phyloP scores from a whole-genome alignment of 495 filamentous ascomycete species.

The Antarctomyces pellizariae region DNA sequence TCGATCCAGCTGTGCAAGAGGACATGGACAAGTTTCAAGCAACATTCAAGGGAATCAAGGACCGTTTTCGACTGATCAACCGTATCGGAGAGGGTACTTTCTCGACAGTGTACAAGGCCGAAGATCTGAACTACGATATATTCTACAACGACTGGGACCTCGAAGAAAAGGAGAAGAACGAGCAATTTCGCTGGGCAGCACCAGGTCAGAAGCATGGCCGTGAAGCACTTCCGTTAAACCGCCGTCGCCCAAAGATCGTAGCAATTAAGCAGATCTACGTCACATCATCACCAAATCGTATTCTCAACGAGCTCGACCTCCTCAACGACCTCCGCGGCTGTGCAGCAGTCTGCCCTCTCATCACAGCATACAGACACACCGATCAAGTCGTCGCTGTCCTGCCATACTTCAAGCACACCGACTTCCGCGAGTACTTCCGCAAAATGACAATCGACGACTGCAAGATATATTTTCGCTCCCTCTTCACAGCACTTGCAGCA shows the following conservation, averaged over 20 bases:
- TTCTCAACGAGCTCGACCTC: constrained; percentile 90
- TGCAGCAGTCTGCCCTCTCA: constrained; percentile 70
- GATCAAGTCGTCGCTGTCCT: constrained; percentile 92
- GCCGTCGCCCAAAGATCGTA: constrained; percentile 46
- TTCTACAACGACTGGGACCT: constrained; percentile 79
- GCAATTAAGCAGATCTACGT: constrained; percentile 99
- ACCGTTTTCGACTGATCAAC: constrained; percentile 75
- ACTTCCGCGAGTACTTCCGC: constrained; percentile 89
- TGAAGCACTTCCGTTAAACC: constrained; percentile 7
- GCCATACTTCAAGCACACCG: constrained; percentile 83
- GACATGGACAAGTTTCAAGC: constrained; percentile 74
- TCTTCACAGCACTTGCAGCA: constrained; percentile 63
- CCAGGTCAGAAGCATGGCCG: constrained; percentile 28
- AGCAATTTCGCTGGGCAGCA: constrained; percentile 39
- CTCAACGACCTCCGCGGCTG: constrained; percentile 76
- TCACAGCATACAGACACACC: constrained; percentile 80
- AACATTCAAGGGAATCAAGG: constrained; percentile 60
- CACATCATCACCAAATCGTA: constrained; percentile 76
- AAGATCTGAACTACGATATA: constrained; percentile 70
- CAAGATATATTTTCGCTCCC: constrained; percentile 64
- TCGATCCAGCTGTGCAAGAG: constrained; percentile 49
- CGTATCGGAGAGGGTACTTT: constrained; percentile 99
- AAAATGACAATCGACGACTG: constrained; percentile 69
- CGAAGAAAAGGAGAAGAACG: constrained; percentile 32
- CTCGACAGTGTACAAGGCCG: constrained; percentile 95